Base-by-base conservation (phyloP, 345 rosid species). In the Eutrema yunnanense region DNA sequence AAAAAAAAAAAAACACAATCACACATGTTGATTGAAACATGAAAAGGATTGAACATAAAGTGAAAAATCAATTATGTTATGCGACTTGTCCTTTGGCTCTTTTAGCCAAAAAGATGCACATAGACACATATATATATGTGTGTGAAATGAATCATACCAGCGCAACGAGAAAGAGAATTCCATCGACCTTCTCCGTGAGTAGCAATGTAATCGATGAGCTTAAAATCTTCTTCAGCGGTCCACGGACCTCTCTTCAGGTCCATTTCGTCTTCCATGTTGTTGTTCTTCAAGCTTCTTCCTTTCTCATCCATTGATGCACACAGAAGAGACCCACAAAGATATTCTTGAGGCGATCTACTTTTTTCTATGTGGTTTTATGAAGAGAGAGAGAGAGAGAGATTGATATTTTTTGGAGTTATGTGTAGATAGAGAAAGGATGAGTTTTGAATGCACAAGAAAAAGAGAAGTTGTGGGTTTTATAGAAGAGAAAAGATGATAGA, bases 171-270 rank as follows among this genome's bases (percentile, higher is more conserved):
- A 36, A 91, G 92, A 49, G 88, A 83, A 69, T 94, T 94, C 98
- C 98, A 94, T 65, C 97, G 88, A 42, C 98, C 98, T 67, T 91
- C 97, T 14, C 96, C 97, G 7, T 94, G 90, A 41, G 78, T 66
- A 67, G 88, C 77, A 82, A 94, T 89, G 87, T 88, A 88, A 83
- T 89, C 83, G 49, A 89, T 79, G 80, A 94, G 96, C 65, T 87
- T 88, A 53, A 84, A 76, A 79, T 94, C 97, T 81, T 94, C 98
- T 74, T 94, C 96, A 38, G 86, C 83, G 0, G 91, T 88, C 98
- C 98, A 94, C 2, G 98, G 98, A 7, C 98, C 98, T 74, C 96
- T 77, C 62, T 90, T 82, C 6, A 94, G 76, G 53, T 85, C 88
- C 81, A 67, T 42, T 50, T 82, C 88, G 30, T 88, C 89, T 57